phyloP scores from a whole-genome alignment of 2,329 filamentous ascomycete species.

The Emericellopsis atlantica region DNA sequence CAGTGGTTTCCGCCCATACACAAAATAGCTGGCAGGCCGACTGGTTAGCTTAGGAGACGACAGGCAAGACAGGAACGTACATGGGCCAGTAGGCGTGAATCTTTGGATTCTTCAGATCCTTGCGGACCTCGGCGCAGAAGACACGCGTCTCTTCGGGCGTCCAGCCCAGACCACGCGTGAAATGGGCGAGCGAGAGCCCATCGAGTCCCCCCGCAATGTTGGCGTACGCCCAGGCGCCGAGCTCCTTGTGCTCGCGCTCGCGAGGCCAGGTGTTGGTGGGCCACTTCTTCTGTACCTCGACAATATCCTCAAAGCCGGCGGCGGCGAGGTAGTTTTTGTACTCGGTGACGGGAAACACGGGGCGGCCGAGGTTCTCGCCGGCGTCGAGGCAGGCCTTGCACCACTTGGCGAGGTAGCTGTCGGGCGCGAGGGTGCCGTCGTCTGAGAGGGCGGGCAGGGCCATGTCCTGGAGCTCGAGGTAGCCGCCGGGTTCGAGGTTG shows the following conservation, averaged over 20 bases:
- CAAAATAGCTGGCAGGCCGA: not conserved
- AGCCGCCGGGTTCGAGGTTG: slow-evolving; percentile 39
- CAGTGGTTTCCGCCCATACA: not conserved
- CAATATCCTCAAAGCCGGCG: slow-evolving; percentile 9
- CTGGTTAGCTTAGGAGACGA: not conserved
- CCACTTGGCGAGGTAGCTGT: slow-evolving; percentile 9
- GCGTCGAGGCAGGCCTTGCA: slow-evolving; percentile 9
- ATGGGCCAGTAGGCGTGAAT: slow-evolving; percentile 26
- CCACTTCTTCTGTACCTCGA: slow-evolving; percentile 16
- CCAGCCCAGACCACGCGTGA: slow-evolving; percentile 24
- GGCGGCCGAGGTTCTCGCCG: slow-evolving; percentile 8
- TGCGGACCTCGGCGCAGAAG: slow-evolving; percentile 18
- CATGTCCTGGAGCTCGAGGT: slow-evolving; percentile 42
- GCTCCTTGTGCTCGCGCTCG: slow-evolving; percentile 34
- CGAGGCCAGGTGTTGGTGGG: slow-evolving; percentile 39
- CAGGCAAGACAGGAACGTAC: slow-evolving; percentile 11
- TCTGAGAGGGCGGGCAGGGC: slow-evolving; percentile 11
- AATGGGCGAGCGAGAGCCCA: slow-evolving; percentile 21
- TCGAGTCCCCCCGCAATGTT: slow-evolving; percentile 20
- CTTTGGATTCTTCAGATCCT: slow-evolving; percentile 17
- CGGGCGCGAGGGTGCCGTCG: slow-evolving; percentile 8
- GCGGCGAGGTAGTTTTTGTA: slow-evolving; percentile 5
- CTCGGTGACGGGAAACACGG: slow-evolving; percentile 3
- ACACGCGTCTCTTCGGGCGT: slow-evolving; percentile 15
- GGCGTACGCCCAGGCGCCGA: slow-evolving; percentile 25